Conservation (phyloP, 305 asterid species). For the Salvia sclarea region DNA sequence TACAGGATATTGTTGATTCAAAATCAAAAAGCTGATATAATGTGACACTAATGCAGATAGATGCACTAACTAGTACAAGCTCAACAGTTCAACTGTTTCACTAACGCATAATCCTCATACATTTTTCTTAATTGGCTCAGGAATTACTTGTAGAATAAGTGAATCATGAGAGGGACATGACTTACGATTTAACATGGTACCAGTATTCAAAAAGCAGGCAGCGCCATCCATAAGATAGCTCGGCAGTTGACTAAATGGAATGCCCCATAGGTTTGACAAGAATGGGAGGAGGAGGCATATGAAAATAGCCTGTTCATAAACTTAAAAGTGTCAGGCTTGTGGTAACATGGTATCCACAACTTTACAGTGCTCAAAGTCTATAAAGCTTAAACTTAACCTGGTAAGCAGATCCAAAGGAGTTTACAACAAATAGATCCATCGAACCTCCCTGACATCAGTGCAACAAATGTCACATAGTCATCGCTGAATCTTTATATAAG, state of each 20-base stretch:
- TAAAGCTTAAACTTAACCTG: constrained; percentile 55
- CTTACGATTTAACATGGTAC: constrained; percentile 69
- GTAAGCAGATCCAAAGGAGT: constrained; percentile 91
- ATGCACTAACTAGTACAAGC: neutral
- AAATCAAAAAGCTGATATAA: neutral
- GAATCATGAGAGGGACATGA: constrained; percentile 30
- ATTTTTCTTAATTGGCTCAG: neutral
- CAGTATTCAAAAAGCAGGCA: constrained; percentile 91
- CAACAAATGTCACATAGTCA: constrained; percentile 28
- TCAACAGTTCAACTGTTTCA: no score
- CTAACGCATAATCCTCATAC: no score
- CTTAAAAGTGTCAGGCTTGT: constrained; percentile 37
- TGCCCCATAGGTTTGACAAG: constrained; percentile 91
- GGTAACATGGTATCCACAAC: constrained; percentile 31
- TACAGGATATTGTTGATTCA: neutral
- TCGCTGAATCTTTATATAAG: constrained; percentile 13
- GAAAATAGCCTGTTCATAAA: constrained; percentile 67
- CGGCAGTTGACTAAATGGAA: constrained; percentile 81
- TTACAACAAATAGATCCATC: constrained; percentile 87
- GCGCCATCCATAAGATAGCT: constrained; percentile 84
- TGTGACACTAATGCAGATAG: neutral
- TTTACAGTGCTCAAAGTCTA: constrained; percentile 12
- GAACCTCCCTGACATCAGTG: constrained; percentile 63
- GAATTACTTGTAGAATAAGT: constrained; percentile 12
- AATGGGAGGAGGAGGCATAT: constrained; percentile 92